Evolutionary conservation across 2,329 filamentous ascomycete species (phyloP).

Genomic region (Ophiosphaerella herpotricha): DNA sequence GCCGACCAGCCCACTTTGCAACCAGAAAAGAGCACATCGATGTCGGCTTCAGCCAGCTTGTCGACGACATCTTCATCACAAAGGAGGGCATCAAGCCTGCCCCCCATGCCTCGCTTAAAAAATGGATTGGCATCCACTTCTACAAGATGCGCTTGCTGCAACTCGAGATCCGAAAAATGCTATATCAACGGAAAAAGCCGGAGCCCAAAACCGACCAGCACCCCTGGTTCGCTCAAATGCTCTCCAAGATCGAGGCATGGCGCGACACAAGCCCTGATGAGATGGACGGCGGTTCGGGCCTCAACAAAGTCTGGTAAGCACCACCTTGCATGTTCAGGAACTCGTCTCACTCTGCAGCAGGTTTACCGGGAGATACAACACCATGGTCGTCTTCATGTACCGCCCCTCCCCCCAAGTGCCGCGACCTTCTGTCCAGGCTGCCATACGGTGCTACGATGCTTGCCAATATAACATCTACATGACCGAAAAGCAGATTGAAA

Average conservation of each 20-base stretch:
- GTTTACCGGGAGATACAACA: constrained; percentile 74
- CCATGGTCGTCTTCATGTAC: constrained; percentile 86
- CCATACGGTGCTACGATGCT: constrained; percentile 80
- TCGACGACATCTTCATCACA: constrained; percentile 83
- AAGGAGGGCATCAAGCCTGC: constrained; percentile 71
- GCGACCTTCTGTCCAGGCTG: constrained; percentile 78
- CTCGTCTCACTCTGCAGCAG: constrained; percentile 38
- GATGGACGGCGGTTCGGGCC: constrained; percentile 67
- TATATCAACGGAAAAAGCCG: constrained; percentile 82
- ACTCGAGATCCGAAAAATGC: constrained; percentile 80
- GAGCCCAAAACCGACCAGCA: constrained; percentile 79
- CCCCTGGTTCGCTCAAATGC: constrained; percentile 85
- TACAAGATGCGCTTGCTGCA: constrained; percentile 89
- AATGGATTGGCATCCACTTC: constrained; percentile 88
- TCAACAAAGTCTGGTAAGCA: constrained; percentile 80
- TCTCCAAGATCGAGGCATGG: constrained; percentile 79
- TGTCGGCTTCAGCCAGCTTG: constrained; percentile 80
- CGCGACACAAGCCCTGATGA: constrained; percentile 70
- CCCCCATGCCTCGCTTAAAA: constrained; percentile 76
- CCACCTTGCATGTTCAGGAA: too few species aligned
- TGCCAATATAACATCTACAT: constrained; percentile 81
- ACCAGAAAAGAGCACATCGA: constrained; percentile 82
- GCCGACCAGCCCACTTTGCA: constrained; percentile 83
- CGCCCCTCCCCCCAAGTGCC: constrained; percentile 91
- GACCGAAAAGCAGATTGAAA: constrained; percentile 78